Conservation (phyloP, 2,329 filamentous ascomycete species). For the Exophiala sideris region DNA sequence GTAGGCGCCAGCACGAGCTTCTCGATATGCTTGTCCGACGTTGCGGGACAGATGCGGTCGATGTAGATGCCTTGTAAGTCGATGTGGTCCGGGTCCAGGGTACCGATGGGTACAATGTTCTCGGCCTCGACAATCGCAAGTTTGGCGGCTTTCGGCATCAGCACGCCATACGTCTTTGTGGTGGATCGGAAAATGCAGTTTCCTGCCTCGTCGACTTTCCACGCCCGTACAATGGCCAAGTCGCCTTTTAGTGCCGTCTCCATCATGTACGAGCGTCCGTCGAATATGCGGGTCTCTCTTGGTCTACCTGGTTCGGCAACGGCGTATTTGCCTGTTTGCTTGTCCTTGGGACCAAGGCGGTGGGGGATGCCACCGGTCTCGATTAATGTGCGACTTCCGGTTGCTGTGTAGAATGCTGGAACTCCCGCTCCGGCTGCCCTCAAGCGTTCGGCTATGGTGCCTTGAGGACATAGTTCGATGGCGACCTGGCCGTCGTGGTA, state of each 20-base stretch:
- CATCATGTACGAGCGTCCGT: slow-evolving; percentile 70
- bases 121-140: slow-evolving; percentile 81
- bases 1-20: slow-evolving; percentile 46
- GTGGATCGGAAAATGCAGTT: slow-evolving; percentile 77
- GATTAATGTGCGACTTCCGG: slow-evolving; percentile 58
- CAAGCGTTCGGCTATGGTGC: slow-evolving; percentile 85
- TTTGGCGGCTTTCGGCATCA: slow-evolving; percentile 78
- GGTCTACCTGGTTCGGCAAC: slow-evolving; percentile 65
- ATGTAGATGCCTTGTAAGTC: slow-evolving; percentile 81
- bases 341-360: slow-evolving; percentile 60
- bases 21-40: slow-evolving; percentile 69
- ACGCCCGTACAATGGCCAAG: slow-evolving; percentile 72
- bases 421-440: slow-evolving; percentile 83
- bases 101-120: slow-evolving; percentile 72
- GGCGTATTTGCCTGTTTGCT: slow-evolving; percentile 65
- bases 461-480: slow-evolving; percentile 87
- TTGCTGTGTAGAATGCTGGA: slow-evolving; percentile 81
- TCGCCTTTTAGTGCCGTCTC: slow-evolving; percentile 73
- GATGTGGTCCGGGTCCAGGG: slow-evolving; percentile 69
- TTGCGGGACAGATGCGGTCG: slow-evolving; percentile 74
- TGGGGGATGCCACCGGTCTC: slow-evolving; percentile 54
- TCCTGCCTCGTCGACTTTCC: slow-evolving; percentile 71
- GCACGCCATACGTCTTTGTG: slow-evolving; percentile 69
- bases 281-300: slow-evolving; percentile 69
- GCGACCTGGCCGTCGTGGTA: slow-evolving; percentile 85